Evolutionary conservation across 75 land plant genomes (phyloP).

Genomic region (Sequoia sempervirens): DNA sequence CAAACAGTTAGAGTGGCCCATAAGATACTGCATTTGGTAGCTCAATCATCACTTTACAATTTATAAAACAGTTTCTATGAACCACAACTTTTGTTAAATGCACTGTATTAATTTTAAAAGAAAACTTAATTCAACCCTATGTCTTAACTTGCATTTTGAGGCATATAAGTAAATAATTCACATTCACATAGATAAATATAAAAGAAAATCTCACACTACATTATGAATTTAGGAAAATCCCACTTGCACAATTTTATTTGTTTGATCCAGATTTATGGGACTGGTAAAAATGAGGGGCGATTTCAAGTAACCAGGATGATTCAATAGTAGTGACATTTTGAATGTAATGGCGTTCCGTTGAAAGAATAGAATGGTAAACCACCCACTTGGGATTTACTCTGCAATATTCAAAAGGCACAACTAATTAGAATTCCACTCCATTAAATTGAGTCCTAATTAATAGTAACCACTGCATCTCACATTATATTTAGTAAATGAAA

Average conservation of each 20-base stretch:
- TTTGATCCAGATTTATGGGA: constrained; percentile 9
- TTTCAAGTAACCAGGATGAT: constrained; percentile 76
- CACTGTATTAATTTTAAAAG: not conserved
- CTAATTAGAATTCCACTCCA: not conserved
- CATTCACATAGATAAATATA: not conserved
- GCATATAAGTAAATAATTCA: not conserved
- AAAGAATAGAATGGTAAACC: constrained; percentile 73
- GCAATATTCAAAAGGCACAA: constrained; percentile 13
- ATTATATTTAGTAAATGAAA: not conserved
- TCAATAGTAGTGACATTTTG: constrained; percentile 78
- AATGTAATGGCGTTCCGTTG: constrained; percentile 85
- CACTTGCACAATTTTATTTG: not conserved
- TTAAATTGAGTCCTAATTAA: not conserved
- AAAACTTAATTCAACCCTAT: not conserved
- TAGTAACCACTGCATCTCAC: not conserved
- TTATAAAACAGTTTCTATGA: not conserved
- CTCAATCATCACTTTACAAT: not conserved
- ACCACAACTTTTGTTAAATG: not conserved
- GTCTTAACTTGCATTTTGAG: not conserved
- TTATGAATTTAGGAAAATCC: not conserved
- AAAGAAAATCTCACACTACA: not conserved
- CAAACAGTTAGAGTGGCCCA: not conserved
- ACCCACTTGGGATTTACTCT: constrained; percentile 99
- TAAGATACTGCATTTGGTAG: not conserved
- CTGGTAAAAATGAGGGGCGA: constrained; percentile 87